Conservation (phyloP, 352 stramenopile species). For the Pythium utonaiense region DNA sequence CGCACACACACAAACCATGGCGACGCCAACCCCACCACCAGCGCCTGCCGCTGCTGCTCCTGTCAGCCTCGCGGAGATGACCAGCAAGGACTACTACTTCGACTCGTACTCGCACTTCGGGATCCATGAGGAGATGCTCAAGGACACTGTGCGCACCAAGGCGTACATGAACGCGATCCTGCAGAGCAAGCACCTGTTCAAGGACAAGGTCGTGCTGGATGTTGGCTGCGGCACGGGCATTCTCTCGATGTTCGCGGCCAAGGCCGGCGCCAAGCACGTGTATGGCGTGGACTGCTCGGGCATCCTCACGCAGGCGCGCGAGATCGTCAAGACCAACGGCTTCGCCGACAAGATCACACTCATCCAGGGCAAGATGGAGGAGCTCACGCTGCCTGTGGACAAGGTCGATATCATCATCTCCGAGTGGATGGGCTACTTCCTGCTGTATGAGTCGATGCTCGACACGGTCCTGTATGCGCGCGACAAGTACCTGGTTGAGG, state of each 20-base stretch:
- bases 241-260: slow-evolving; percentile 95
- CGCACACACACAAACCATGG: slow-evolving; percentile 25
- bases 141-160: slow-evolving; percentile 95
- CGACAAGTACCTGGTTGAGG: slow-evolving; percentile 93
- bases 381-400: slow-evolving; percentile 89
- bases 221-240: slow-evolving; percentile 97
- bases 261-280: slow-evolving; percentile 91
- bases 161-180: slow-evolving; percentile 98
- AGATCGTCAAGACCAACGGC: slow-evolving; percentile 95
- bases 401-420: slow-evolving; percentile 97
- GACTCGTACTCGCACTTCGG: slow-evolving; percentile 98
- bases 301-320: slow-evolving; percentile 91
- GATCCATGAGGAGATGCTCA: slow-evolving; percentile 99
- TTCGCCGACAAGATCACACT: slow-evolving; percentile 93
- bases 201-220: slow-evolving; percentile 96
- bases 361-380: slow-evolving; percentile 93
- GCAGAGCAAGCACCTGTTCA: slow-evolving; percentile 95
- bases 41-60: slow-evolving; percentile 10
- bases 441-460: slow-evolving; percentile 98
- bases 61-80: slow-evolving; percentile 41
- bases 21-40: slow-evolving; percentile 25
- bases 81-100: slow-evolving; percentile 97
- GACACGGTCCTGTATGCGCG: slow-evolving; percentile 95
- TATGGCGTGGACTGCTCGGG: slow-evolving; percentile 95
- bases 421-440: slow-evolving; percentile 99